Evolutionary conservation across 2,329 filamentous ascomycete species (phyloP).

Genomic region (Talaromyces sp.): DNA sequence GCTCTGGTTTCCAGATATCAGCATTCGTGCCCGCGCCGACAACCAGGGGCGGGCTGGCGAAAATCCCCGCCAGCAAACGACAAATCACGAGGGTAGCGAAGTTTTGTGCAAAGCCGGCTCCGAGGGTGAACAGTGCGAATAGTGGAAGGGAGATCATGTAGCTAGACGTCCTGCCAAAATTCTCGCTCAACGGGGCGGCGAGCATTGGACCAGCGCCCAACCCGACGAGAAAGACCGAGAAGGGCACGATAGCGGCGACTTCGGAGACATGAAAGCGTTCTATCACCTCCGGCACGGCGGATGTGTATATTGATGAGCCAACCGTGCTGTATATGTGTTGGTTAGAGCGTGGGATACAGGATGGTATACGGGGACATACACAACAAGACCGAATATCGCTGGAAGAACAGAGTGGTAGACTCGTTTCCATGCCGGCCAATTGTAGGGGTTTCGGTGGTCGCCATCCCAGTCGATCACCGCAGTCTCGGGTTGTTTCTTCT

Average conservation of each 20-base stretch:
- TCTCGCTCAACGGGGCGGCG: conserved; percentile 57
- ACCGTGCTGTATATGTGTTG: background rate
- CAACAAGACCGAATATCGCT: conserved; percentile 1
- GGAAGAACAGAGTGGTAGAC: conserved; percentile 5
- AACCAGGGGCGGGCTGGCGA: conserved; percentile 59
- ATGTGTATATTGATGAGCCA: conserved; percentile 5
- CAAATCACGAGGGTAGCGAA: conserved; percentile 56
- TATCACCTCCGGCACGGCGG: background rate
- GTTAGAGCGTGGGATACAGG: background rate
- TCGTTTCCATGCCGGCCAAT: conserved; percentile 6
- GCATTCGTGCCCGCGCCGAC: conserved; percentile 65
- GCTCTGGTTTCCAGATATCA: conserved; percentile 56
- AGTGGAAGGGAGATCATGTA: conserved; percentile 55
- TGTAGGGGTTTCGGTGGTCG: conserved; percentile 3
- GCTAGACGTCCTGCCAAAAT: conserved; percentile 53
- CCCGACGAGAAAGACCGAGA: conserved; percentile 56
- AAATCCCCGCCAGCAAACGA: conserved; percentile 59
- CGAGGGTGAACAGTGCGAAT: conserved; percentile 59
- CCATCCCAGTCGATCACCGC: conserved; percentile 1
- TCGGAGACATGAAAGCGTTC: conserved; percentile 3
- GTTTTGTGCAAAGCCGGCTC: conserved; percentile 56
- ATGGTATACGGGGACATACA: background rate
- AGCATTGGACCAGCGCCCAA: conserved; percentile 58
- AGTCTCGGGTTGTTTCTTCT: background rate
- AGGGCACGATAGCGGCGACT: conserved; percentile 24